Base-by-base conservation (phyloP, 306 rosid species). In the Medicago lupulina region DNA sequence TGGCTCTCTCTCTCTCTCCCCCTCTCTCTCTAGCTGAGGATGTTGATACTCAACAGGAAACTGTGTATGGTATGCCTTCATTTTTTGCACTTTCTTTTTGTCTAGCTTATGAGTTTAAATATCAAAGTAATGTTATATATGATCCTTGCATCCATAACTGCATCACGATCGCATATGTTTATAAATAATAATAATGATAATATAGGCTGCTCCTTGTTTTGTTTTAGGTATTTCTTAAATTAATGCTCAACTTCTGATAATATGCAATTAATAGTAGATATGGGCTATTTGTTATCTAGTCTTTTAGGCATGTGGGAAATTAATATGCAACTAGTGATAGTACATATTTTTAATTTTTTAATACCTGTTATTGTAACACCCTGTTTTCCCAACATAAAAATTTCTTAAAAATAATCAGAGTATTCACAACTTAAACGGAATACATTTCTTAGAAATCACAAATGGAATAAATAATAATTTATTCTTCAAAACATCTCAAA, bases 21-120 rank as follows among this genome's bases (percentile, higher is more conserved):
- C n/a, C n/a, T n/a, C n/a, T n/a, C n/a, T n/a, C n/a, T n/a, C n/a
- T n/a, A n/a, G n/a, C n/a, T n/a, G n/a, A n/a, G n/a, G n/a, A n/a
- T 69, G 73, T 87, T 66, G 88, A 86, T 71, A 64, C 77, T 79
- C 85, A 55, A 23, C 72, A 67, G 71, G 70, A 59, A 36, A 40
- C 89, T 38, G 77, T 58, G 17, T 80, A 81, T 54, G 88, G 98
- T 91, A 81, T 74, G 86, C 66, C 66, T 62, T 62, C 44, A 17
- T 67, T 58, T n/a, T n/a, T n/a, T n/a, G n/a, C 51, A 44, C 61
- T 79, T 53, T 8, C 1, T 50, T n/a, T 53, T 70, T 19, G 38
- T 34, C 10, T 66, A 28, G 80, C 70, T 2, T 17, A 75, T 62
- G 59, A 67, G 68, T 38, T 40, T 21, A 67, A 43, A 44, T 70